Percentiles rank a stretch among this genome's conserved stretches.
These are phyloP conservation scores for Porodaedalea pini DNA, from an alignment of 1,284 basidiomycete species.

Conservation along the genomic window DNA sequence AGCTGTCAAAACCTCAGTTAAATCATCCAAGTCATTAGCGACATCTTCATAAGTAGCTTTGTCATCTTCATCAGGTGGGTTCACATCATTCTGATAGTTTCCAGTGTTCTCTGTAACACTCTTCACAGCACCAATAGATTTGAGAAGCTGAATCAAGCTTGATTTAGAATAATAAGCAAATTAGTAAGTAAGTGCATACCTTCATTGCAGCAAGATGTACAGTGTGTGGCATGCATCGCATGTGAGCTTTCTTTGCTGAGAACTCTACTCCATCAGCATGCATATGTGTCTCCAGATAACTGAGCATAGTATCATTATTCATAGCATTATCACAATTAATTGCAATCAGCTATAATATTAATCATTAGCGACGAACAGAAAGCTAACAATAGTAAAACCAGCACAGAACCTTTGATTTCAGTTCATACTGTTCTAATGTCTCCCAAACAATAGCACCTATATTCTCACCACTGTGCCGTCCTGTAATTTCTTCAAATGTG, in stretches of 20 bases:
- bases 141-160: slow-evolving; percentile 26
- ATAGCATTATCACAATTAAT: slow-evolving; percentile 19
- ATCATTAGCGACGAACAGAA: too few species aligned
- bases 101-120: slow-evolving; percentile 15
- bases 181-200: slow-evolving; percentile 21
- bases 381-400: too few species aligned
- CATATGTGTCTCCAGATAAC: neutral
- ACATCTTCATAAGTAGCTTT: neutral
- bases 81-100: slow-evolving; percentile 23
- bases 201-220: slow-evolving; percentile 31
- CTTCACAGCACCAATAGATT: slow-evolving; percentile 30
- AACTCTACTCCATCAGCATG: slow-evolving; percentile 15
- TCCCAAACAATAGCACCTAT: slow-evolving; percentile 13
- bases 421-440: slow-evolving; percentile 12
- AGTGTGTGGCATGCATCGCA: slow-evolving; percentile 32
- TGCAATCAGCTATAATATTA: slow-evolving; percentile 15
- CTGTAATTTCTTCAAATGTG: slow-evolving; percentile 19
- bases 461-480: slow-evolving; percentile 18
- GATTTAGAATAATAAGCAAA: neutral
- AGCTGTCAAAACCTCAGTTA: neutral
- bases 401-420: slow-evolving; percentile 2
- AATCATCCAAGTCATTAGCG: neutral
- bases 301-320: slow-evolving; percentile 22
- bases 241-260: slow-evolving; percentile 13
- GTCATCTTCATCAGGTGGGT: slow-evolving; percentile 14